Evolutionary conservation across 1,284 basidiomycete genomes (phyloP).

Genomic region (Peniophora sp.): DNA sequence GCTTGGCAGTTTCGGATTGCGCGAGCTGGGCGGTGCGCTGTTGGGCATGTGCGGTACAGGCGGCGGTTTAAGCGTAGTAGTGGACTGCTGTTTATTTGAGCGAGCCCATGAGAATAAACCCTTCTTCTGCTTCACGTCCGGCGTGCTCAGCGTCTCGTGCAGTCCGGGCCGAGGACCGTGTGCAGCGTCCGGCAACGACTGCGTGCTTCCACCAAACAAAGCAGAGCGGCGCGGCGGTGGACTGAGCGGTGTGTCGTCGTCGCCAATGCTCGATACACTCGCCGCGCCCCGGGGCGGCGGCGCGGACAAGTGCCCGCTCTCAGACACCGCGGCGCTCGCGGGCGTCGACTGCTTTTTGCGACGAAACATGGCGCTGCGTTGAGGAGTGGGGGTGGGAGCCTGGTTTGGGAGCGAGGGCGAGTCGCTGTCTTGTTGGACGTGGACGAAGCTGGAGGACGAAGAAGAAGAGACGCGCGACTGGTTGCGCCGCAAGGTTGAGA

Average conservation of each 20-base stretch:
- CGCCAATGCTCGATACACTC: neutral
- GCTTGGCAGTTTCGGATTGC: neutral
- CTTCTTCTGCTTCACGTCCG: constrained; percentile 12
- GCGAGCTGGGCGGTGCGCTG: constrained; percentile 8
- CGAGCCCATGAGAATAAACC: constrained; percentile 26
- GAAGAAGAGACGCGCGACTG: too few species aligned
- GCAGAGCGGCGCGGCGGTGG: neutral
- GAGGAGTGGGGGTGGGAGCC: neutral
- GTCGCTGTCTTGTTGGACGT: too few species aligned
- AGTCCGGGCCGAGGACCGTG: neutral
- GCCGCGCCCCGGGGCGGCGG: neutral
- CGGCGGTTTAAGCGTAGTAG: constrained; percentile 27
- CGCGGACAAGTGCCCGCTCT: neutral
- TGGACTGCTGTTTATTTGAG: constrained; percentile 12
- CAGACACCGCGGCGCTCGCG: neutral
- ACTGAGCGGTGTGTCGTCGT: neutral
- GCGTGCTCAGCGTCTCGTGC: constrained; percentile 11
- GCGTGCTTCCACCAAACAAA: neutral
- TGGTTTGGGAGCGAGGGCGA: too few species aligned
- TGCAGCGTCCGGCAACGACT: too few species aligned
- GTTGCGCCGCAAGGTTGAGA: too few species aligned
- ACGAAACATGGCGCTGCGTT: neutral
- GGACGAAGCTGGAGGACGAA: too few species aligned
- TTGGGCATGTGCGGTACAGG: constrained; percentile 1
- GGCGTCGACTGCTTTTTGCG: neutral